Evolutionary conservation across 768 basidiomycete species (phyloP).

Genomic region (Tylopilus intermedius): DNA sequence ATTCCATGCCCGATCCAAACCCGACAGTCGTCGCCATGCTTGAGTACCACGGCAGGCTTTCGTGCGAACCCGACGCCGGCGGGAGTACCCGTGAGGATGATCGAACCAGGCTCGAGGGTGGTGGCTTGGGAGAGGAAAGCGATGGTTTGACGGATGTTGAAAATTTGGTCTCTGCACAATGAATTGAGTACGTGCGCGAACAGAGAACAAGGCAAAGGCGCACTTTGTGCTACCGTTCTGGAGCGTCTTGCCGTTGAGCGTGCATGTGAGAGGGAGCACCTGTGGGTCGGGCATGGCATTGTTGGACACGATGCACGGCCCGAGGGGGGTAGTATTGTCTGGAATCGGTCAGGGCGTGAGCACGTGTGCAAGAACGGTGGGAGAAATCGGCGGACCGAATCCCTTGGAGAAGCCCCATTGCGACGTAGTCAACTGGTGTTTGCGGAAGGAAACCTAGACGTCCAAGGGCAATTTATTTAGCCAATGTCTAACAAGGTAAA

Average conservation of each 20-base stretch:
- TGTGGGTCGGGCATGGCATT: conserved; percentile 63
- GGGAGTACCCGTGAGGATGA: conserved; percentile 81
- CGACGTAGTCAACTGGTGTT: conserved; percentile 71
- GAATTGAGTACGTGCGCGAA: not conserved
- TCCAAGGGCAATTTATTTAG: not conserved
- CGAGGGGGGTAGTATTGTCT: conserved; percentile 56
- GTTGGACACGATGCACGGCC: conserved; percentile 74
- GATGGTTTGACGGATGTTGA: conserved; percentile 70
- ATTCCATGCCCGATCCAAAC: conserved; percentile 70
- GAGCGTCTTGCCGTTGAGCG: conserved; percentile 60
- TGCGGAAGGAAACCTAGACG: conserved; percentile 64
- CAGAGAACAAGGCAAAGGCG: not conserved
- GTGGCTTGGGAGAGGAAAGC: conserved; percentile 81
- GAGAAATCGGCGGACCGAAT: conserved; percentile 50
- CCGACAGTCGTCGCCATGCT: conserved; percentile 66
- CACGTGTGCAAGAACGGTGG: not conserved
- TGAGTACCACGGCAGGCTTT: conserved; percentile 64
- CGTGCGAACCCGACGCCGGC: conserved; percentile 78
- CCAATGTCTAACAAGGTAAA: not conserved
- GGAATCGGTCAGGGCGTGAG: not conserved
- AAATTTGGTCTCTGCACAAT: conserved; percentile 66
- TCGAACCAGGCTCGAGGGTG: conserved; percentile 72
- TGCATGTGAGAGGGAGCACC: conserved; percentile 53
- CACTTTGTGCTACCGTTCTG: conserved; percentile 81
- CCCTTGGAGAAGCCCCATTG: conserved; percentile 90